Evolutionary conservation across 352 stramenopile species (phyloP).

Genomic region (Phytophthora pistaciae): DNA sequence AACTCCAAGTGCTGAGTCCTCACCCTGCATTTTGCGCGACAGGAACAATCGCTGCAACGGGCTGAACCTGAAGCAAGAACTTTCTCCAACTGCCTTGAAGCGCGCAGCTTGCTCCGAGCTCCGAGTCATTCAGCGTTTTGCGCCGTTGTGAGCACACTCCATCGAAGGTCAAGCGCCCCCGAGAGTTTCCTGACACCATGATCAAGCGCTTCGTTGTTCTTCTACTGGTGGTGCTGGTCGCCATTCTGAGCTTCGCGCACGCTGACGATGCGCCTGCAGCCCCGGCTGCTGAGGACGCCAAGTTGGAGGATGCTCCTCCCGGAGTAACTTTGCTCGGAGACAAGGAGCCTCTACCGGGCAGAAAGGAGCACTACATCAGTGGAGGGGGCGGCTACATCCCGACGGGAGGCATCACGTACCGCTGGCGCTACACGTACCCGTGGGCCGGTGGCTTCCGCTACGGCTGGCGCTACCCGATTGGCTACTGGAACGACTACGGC

Average conservation of each 20-base stretch:
- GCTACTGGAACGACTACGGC: conserved; percentile 48
- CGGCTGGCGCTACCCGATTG: conserved; percentile 51
- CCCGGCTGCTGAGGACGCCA: neutral
- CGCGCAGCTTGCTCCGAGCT: neutral
- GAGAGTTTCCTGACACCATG: conserved; percentile 16
- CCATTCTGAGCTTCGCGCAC: conserved; percentile 31
- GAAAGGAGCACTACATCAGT: conserved; percentile 28
- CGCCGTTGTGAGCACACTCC: conserved; percentile 20
- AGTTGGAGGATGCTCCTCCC: conserved; percentile 27
- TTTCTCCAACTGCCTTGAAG: conserved; percentile 24
- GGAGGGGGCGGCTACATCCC: conserved; percentile 41
- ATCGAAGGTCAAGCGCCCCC: conserved; percentile 4
- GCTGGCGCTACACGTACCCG: conserved; percentile 42
- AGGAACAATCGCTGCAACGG: conserved; percentile 9
- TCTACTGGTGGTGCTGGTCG: conserved; percentile 35
- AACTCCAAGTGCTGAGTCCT: neutral
- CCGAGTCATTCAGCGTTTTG: conserved; percentile 31
- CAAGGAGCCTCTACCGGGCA: conserved; percentile 35
- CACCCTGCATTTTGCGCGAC: neutral
- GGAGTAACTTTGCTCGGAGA: conserved; percentile 33
- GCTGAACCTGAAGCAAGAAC: conserved; percentile 11
- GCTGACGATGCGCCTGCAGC: conserved; percentile 29
- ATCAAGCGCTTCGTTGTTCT: conserved; percentile 38
- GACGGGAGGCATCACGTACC: conserved; percentile 40
- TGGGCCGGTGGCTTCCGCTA: conserved; percentile 34